These are phyloP conservation scores for Peronospora destructor DNA, from an alignment of 352 stramenopile species.

Conservation along the genomic window DNA sequence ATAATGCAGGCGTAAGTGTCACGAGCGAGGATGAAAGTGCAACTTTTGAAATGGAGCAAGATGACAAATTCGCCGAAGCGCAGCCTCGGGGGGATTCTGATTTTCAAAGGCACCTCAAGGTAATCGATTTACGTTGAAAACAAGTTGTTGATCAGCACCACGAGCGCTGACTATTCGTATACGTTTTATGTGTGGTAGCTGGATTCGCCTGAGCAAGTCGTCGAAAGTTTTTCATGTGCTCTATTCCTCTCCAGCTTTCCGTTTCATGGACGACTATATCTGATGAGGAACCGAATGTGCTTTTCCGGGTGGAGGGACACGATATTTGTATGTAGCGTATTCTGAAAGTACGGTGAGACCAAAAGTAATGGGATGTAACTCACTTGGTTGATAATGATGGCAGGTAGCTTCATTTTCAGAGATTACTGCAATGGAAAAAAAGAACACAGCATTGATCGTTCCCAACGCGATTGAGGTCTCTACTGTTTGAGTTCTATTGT, in stretches of 20 bases:
- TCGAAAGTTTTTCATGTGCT: constrained; percentile 80
- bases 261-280: constrained; percentile 71
- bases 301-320: constrained; percentile 81
- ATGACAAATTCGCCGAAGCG: constrained; percentile 38
- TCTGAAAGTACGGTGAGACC: not conserved
- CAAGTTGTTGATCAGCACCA: not conserved
- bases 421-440: constrained; percentile 72
- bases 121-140: constrained; percentile 9
- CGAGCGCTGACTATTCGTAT: constrained; percentile 3
- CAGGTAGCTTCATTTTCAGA: constrained; percentile 72
- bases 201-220: constrained; percentile 63
- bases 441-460: constrained; percentile 80
- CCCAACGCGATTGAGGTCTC: constrained; percentile 74
- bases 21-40: constrained; percentile 12
- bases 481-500: not conserved
- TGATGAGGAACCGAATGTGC: constrained; percentile 68
- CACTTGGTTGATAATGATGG: constrained; percentile 1
- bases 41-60: constrained; percentile 14
- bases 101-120: constrained; percentile 82
- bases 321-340: constrained; percentile 45
- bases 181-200: constrained; percentile 24
- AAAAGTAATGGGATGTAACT: constrained; percentile 1
- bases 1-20: constrained; percentile 5
- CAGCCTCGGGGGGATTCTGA: constrained; percentile 54
- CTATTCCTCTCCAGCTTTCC: constrained; percentile 77